These are phyloP conservation scores for Naganishia friedmannii DNA, from an alignment of 768 basidiomycete genomes.

Conservation along the genomic window DNA sequence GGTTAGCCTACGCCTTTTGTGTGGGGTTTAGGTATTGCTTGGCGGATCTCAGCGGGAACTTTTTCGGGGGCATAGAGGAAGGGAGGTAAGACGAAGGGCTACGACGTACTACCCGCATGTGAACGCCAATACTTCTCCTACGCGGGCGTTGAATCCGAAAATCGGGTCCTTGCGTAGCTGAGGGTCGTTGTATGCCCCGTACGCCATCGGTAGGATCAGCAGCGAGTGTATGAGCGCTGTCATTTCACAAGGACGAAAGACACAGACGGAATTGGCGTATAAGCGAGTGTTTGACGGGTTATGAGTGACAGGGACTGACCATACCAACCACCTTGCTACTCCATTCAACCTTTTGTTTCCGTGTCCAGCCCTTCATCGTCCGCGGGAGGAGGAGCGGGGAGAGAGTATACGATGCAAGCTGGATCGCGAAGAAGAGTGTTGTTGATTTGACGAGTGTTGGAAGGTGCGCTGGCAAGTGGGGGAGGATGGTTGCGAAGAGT, in stretches of 20 bases:
- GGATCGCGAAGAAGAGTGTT: constrained; percentile 58
- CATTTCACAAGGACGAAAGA: background rate
- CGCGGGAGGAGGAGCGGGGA: constrained; percentile 59
- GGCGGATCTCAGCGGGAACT: too few relatives aligned
- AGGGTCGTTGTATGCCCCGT: constrained; percentile 58
- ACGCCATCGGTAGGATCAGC: constrained; percentile 64
- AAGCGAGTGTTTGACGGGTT: background rate
- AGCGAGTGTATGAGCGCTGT: constrained; percentile 68
- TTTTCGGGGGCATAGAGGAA: too few relatives aligned
- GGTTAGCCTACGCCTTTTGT: too few relatives aligned
- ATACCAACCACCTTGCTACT: constrained; percentile 20
- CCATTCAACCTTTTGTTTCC: constrained; percentile 29
- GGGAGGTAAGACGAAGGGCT: too few relatives aligned
- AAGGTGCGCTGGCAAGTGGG: constrained; percentile 61
- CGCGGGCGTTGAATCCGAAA: constrained; percentile 68
- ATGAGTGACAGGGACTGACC: background rate
- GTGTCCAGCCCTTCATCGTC: constrained; percentile 13
- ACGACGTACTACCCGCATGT: constrained; percentile 58
- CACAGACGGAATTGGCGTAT: background rate
- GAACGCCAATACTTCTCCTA: constrained; percentile 65
- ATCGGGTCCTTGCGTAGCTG: constrained; percentile 63
- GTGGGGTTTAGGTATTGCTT: too few relatives aligned
- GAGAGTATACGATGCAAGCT: constrained; percentile 61
- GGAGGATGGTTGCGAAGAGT: constrained; percentile 53
- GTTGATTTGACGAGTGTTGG: constrained; percentile 55